Evolutionary conservation across 805 yeast genomes (phyloP).

Genomic region (Zygotorulaspora florentina): DNA sequence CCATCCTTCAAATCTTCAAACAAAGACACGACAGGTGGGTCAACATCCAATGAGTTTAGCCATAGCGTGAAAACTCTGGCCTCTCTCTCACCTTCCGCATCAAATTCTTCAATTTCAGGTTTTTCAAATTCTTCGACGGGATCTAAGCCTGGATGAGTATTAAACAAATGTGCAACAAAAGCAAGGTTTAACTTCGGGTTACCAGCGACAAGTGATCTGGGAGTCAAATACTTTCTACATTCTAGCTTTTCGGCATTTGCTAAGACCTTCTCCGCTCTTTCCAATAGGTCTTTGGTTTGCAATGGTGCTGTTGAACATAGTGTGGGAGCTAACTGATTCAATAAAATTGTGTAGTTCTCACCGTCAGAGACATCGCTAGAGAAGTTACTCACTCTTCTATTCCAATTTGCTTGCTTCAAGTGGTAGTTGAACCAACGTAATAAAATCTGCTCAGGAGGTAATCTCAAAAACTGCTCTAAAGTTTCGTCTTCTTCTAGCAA

Average conservation of each 20-base stretch:
- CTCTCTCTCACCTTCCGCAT: conserved; percentile 99
- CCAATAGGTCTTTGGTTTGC: conserved; percentile 65
- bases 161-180: conserved; percentile 94
- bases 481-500: conserved; percentile 95
- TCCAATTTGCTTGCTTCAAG: conserved; percentile 86
- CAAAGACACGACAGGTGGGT: conserved; percentile 85
- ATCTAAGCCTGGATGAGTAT: conserved; percentile 94
- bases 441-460: conserved; percentile 96
- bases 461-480: conserved; percentile 88
- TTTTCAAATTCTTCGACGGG: conserved; percentile 89
- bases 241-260: conserved; percentile 85
- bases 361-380: conserved; percentile 88
- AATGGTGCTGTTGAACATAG: conserved; percentile 79
- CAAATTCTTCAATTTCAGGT: conserved; percentile 95
- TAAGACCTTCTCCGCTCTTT: conserved; percentile 85
- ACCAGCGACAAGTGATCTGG: conserved; percentile 89
- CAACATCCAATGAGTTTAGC: conserved; percentile 94
- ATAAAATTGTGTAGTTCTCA: conserved; percentile 86
- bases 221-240: conserved; percentile 91
- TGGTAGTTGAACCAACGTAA: conserved; percentile 98
- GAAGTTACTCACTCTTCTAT: conserved; percentile 81
- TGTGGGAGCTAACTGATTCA: conserved; percentile 84
- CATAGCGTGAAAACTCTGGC: conserved; percentile 97
- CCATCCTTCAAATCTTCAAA: conserved; percentile 97
- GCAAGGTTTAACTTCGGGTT: conserved; percentile 96